Evolutionary conservation across 495 filamentous ascomycete species (phyloP), one percentile per base, ranked within the genome.

Genomic region (Hypoxylon lienhwacheense): DNA sequence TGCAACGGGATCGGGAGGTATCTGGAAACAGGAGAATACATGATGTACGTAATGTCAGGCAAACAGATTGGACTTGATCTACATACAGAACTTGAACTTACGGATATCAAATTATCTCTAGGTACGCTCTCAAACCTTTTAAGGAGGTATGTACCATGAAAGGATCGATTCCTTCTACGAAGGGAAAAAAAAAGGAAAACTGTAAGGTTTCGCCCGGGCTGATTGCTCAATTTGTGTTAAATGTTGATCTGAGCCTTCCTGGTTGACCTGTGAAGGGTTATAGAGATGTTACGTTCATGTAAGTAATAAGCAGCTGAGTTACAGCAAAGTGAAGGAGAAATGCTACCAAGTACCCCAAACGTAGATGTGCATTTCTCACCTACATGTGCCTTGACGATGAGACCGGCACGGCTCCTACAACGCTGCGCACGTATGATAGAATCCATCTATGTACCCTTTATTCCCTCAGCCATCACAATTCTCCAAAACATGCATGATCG

Each of bases 401-500:
- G 15, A 25, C 3, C 4, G 28, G 15, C 6, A 42, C 14, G 3
- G 32, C 3, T 19, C 19, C 26, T 33, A 14, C 1, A n/a, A 45
- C 46, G 28, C 40, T 4, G 32, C 17, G 32, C 5, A 19, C 37
- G 31, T 45, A 35, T n/a, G 22, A 40, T 31, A 5, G 21, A 22
- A 34, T 14, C 31, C 17, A 2, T n/a, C 20, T n/a, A 21, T 29
- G n/a, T n/a, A n/a, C n/a, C n/a, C n/a, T n/a, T n/a, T n/a, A n/a
- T n/a, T 37, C 8, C 21, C 14, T 41, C 37, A 24, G 15, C 37
- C 39, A 37, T 31, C 31, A 22, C 41, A 36, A 26, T 14, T 53
- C 43, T 34, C 39, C 24, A 11, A 5, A 53, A 25, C 35, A 42
- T 44, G 48, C 50, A 45, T 54, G 1, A n/a, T 19, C 31, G 16